phyloP scores from a whole-genome alignment of 2,329 filamentous ascomycete genomes.

The Botryotinia narcissicola region DNA sequence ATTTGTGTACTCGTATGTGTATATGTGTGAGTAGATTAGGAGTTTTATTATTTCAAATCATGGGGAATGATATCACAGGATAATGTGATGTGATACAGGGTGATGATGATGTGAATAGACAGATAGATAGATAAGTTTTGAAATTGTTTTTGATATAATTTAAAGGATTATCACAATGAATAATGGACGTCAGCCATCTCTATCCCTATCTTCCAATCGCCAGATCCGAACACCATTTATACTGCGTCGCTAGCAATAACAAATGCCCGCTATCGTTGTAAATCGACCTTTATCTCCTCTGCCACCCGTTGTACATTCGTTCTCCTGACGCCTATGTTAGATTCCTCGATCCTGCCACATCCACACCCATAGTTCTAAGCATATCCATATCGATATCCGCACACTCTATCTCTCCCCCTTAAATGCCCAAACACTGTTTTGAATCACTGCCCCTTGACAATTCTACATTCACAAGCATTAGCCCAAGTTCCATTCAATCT shows the following conservation, averaged over 20 bases:
- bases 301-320: neutral
- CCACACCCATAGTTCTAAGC: neutral
- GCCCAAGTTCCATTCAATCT: neutral
- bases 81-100: too few relatives aligned
- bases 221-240: neutral
- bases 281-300: neutral
- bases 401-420: neutral
- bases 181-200: neutral
- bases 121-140: neutral
- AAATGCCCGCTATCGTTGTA: neutral
- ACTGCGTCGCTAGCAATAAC: neutral
- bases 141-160: neutral
- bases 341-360: neutral
- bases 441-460: neutral
- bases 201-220: neutral
- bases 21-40: too few relatives aligned
- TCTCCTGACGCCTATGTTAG: neutral
- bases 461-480: neutral
- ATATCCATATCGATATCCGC: neutral
- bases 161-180: neutral
- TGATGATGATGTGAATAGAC: too few relatives aligned
- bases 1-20: too few relatives aligned
- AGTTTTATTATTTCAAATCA: too few relatives aligned
- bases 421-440: neutral
- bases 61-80: neutral